Base-by-base conservation (phyloP, 2,329 filamentous ascomycete species). In the Botryotinia calthae region DNA sequence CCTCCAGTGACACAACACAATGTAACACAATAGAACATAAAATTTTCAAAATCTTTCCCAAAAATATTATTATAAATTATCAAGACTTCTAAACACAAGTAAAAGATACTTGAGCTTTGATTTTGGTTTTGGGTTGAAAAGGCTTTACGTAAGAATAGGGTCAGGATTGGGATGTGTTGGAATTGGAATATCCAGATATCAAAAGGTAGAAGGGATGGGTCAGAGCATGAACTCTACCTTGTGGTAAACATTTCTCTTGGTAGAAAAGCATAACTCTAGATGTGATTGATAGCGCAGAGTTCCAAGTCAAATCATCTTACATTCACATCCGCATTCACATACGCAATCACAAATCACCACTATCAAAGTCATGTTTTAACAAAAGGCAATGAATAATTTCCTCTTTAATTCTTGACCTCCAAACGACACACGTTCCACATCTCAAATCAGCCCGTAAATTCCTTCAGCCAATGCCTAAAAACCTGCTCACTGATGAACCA, bases 391-490 rank as follows among this genome's bases (percentile, higher is more conserved):
- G 51, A 20, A 67, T 56, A 54, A 31, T 42, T 40, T 34, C 34
- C 18, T 31, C 9, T 67, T 64, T 18, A 67, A 67, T 67, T 66
- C 48, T 42, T 67, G 18, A 37, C 42, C 20, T 8, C 12, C n/a
- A 46, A 8, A 48, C 5, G 51, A 56, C 28, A 25, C 28, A 25
- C 42, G 54, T 42, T 37, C 20, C 64, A 18, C 64, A 67, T 56
- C 48, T 56, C 64, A n/a, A 54, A 48, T 22, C 37, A 48, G 37
- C 68, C 56, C 22, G 54, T 70, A 37, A 37, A 46, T 37, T n/a
- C 58, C 37, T 62, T n/a, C 40, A 46, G 34, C 22, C 28, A 20
- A 67, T 56, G 48, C 64, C 64, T 54, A 54, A 56, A 56, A 67
- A 25, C 31, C 31, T 54, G 8, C 31, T 56, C 54, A 48, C 42